Percentiles rank a stretch among this genome's conserved stretches.
phyloP scores from a whole-genome alignment of 2,329 filamentous ascomycete genomes.

The Talaromyces sp. region DNA sequence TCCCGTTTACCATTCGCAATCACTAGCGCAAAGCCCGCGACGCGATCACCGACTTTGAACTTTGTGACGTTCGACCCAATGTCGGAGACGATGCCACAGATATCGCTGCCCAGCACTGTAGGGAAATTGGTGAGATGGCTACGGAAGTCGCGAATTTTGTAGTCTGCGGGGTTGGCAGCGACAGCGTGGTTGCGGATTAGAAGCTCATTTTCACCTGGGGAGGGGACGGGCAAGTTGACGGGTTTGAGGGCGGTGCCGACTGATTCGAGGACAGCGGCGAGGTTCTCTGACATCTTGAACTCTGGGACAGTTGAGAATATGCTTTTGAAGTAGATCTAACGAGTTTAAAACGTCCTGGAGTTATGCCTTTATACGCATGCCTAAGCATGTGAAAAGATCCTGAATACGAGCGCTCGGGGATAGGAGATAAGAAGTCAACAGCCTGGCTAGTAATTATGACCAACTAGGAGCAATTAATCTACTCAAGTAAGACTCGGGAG shows the following conservation, averaged over 20 bases:
- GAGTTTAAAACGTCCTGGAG: background rate
- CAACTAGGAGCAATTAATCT: background rate
- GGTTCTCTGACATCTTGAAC: background rate
- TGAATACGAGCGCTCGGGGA: background rate
- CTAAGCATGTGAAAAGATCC: background rate
- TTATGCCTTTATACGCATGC: background rate
- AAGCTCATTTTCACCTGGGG: conserved; percentile 21
- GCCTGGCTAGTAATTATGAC: background rate
- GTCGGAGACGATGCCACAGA: conserved; percentile 29
- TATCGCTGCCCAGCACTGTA: conserved; percentile 27
- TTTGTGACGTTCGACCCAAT: conserved; percentile 26
- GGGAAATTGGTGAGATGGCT: conserved; percentile 23
- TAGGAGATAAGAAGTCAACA: background rate
- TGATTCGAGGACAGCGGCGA: conserved; percentile 6
- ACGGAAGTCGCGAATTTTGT: conserved; percentile 27
- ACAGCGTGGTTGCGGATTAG: conserved; percentile 24
- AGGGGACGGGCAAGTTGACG: conserved; percentile 13
- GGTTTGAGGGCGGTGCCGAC: background rate
- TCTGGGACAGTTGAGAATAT: background rate
- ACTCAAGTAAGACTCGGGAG: background rate
- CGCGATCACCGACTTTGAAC: conserved; percentile 29
- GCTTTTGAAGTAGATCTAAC: background rate
- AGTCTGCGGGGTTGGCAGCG: conserved; percentile 32
- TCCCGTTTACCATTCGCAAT: background rate
- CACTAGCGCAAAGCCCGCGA: conserved; percentile 25